These are phyloP conservation scores for Rubia peregrina DNA, from an alignment of 305 asterid species.

Conservation along the genomic window DNA sequence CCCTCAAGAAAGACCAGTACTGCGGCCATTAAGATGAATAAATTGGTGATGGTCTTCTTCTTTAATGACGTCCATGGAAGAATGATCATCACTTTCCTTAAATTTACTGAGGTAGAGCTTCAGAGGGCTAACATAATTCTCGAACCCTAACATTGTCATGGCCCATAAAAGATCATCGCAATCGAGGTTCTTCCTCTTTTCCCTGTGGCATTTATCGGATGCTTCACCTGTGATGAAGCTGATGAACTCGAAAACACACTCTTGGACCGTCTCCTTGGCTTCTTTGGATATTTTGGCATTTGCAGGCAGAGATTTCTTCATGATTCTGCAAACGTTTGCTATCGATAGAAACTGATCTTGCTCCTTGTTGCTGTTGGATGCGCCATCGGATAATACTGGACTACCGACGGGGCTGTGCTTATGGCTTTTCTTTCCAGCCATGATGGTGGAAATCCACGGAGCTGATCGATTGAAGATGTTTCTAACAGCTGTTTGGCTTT, in stretches of 20 bases:
- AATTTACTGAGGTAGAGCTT: constrained; percentile 37
- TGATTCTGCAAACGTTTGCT: constrained; percentile 52
- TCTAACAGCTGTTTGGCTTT: neutral
- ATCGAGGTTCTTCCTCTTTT: constrained; percentile 55
- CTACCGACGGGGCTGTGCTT: constrained; percentile 15
- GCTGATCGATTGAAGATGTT: neutral
- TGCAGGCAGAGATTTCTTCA: constrained; percentile 53
- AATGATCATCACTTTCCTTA: constrained; percentile 23
- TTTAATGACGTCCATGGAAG: neutral
- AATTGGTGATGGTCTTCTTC: constrained; percentile 12
- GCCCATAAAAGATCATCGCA: constrained; percentile 61
- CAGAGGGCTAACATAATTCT: constrained; percentile 41
- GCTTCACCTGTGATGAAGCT: constrained; percentile 64
- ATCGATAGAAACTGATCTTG: constrained; percentile 44
- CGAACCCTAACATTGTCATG: constrained; percentile 55
- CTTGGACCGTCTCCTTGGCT: constrained; percentile 49
- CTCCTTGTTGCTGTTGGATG: constrained; percentile 24
- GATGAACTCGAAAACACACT: constrained; percentile 61
- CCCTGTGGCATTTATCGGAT: constrained; percentile 54
- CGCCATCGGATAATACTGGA: constrained; percentile 20
- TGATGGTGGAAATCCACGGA: no score
- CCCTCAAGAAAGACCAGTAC: neutral
- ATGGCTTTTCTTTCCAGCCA: constrained; percentile 22
- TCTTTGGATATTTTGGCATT: constrained; percentile 58
- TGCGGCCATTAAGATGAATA: neutral